These are phyloP conservation scores for Sphaerosporella brunnea DNA, from an alignment of 495 filamentous ascomycete genomes.

Conservation along the genomic window DNA sequence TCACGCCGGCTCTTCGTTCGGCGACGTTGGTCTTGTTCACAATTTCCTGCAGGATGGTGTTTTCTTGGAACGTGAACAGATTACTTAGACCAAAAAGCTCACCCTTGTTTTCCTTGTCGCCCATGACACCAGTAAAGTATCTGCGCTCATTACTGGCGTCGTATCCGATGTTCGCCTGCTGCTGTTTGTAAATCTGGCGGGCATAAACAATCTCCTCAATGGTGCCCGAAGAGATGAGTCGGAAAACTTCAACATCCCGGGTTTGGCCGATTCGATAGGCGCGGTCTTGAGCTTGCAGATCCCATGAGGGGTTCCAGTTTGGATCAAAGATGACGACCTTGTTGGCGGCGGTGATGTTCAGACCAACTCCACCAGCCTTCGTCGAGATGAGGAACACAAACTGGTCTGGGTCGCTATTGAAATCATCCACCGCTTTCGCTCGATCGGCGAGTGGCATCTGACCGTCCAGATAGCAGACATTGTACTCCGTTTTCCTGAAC, in stretches of 20 bases:
- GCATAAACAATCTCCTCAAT: conserved; percentile 97
- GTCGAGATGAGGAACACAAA: conserved; percentile 96
- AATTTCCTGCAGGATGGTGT: conserved; percentile 74
- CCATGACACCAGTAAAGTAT: conserved; percentile 91
- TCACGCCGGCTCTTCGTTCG: conserved; percentile 72
- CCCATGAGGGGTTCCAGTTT: conserved; percentile 86
- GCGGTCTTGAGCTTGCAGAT: conserved; percentile 90
- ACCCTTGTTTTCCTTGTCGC: conserved; percentile 57
- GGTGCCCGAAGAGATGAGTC: conserved; percentile 79
- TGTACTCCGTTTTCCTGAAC: conserved; percentile 81
- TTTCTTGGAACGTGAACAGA: conserved; percentile 64
- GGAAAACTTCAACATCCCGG: conserved; percentile 89
- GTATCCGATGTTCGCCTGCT: conserved; percentile 95
- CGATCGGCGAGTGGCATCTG: conserved; percentile 75
- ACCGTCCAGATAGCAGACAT: conserved; percentile 78
- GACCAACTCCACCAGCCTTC: conserved; percentile 58
- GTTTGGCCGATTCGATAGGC: conserved; percentile 91
- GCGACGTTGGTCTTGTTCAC: conserved; percentile 97
- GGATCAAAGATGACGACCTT: conserved; percentile 96
- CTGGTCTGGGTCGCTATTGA: conserved; percentile 72
- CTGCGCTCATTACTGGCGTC: conserved; percentile 78
- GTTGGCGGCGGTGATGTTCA: conserved; percentile 95
- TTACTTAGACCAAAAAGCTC: conserved; percentile 88
- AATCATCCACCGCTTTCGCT: conserved; percentile 60
- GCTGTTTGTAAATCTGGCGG: conserved; percentile 95